A percentile compares a stretch with the other conserved stretches of the same genome.
Conservation (phyloP, 768 basidiomycete species). For the Lactarius evosmus region DNA sequence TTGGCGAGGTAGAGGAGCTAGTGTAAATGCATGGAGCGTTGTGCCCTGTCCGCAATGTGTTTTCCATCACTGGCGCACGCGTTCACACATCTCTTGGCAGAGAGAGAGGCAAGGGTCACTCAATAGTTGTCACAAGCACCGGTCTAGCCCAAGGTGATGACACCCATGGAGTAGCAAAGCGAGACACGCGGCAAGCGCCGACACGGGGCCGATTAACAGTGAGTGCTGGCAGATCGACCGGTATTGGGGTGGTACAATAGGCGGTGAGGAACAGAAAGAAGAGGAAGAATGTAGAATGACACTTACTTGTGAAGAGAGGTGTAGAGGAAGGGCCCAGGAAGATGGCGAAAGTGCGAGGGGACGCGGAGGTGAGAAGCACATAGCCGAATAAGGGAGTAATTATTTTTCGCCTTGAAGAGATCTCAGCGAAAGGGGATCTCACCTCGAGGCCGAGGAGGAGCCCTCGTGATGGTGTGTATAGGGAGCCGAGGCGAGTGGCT, state of each 20-base stretch:
- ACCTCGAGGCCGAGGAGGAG: conserved; percentile 10
- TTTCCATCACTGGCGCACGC: background rate
- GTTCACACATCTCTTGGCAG: background rate
- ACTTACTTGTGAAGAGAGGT: too few species aligned
- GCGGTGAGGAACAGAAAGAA: background rate
- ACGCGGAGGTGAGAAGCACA: background rate
- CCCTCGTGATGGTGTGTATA: conserved; percentile 9
- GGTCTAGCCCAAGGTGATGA: background rate
- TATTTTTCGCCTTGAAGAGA: background rate
- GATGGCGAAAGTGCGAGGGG: background rate
- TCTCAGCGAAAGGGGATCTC: conserved; percentile 2
- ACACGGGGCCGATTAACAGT: background rate
- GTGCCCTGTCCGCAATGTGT: background rate
- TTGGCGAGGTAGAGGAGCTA: background rate
- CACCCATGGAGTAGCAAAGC: background rate
- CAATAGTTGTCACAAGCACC: background rate
- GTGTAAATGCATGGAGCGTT: background rate
- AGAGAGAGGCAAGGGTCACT: background rate
- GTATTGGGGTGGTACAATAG: background rate
- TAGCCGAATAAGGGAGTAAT: conserved; percentile 7
- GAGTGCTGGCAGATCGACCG: conserved; percentile 7
- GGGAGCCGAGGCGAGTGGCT: background rate
- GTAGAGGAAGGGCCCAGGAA: background rate
- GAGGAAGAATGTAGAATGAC: too few species aligned
- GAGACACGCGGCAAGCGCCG: background rate